phyloP scores from a whole-genome alignment of 208 protist genomes.

The Acanthamoeba triangularis region DNA sequence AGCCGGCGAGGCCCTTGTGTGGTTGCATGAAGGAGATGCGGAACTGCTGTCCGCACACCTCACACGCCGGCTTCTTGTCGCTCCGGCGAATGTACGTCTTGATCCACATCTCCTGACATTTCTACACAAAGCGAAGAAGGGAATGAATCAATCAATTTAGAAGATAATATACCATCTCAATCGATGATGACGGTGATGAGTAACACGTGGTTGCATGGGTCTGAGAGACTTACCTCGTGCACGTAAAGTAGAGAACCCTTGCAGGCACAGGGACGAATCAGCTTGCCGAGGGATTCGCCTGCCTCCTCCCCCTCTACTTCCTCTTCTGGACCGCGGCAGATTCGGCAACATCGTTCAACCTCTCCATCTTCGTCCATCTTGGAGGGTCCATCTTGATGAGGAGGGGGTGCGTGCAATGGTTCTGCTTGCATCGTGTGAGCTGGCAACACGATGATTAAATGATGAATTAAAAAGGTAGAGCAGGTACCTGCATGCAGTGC shows the following conservation, averaged over 20 bases:
- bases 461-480: too few relatives aligned
- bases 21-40: conserved; percentile 46
- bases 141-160: not conserved
- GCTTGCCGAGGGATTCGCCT: not conserved
- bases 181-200: too few relatives aligned
- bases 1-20: conserved; percentile 23
- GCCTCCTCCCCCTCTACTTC: not conserved
- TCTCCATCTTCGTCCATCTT: not conserved
- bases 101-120: conserved; percentile 56
- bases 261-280: conserved; percentile 30
- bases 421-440: too few relatives aligned
- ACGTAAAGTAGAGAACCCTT: conserved; percentile 27
- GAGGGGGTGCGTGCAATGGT: too few relatives aligned
- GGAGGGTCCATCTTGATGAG: too few relatives aligned
- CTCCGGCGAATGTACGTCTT: conserved; percentile 13
- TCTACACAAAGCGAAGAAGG: not conserved
- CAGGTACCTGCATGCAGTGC: too few relatives aligned
- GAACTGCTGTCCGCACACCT: conserved; percentile 40
- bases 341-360: not conserved
- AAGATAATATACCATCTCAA: too few relatives aligned
- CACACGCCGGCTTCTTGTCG: conserved; percentile 38
- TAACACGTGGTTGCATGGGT: not conserved
- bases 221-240: conserved; percentile 69
- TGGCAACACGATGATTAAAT: too few relatives aligned
- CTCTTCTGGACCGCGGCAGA: conserved; percentile 28